Percentiles rank a stretch among this genome's conserved stretches.
Evolutionary conservation across 805 yeast genomes (phyloP).

Genomic region (Debaryomyces hansenii): DNA sequence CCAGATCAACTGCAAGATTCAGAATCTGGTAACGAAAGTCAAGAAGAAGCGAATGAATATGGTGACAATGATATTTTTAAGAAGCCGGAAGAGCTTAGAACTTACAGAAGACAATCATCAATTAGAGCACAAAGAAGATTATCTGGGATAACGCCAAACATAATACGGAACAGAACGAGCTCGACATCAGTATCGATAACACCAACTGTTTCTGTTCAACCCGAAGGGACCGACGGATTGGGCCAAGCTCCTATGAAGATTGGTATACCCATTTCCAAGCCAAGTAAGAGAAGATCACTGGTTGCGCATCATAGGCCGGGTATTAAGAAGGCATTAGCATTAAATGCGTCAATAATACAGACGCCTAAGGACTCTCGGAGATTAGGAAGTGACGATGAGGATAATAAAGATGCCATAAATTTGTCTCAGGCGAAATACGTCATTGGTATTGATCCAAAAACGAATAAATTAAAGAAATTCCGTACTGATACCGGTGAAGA

Average conservation of each 20-base stretch:
- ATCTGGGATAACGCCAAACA: slow-evolving; percentile 31
- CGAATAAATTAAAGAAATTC: slow-evolving; percentile 29
- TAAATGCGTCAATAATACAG: slow-evolving; percentile 4
- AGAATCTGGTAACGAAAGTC: slow-evolving; percentile 18
- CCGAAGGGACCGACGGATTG: slow-evolving; percentile 10
- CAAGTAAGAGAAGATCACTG: slow-evolving; percentile 29
- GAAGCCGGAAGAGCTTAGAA: slow-evolving; percentile 16
- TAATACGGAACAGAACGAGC: slow-evolving; percentile 25
- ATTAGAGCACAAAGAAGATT: slow-evolving; percentile 32
- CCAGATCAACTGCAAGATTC: slow-evolving; percentile 8
- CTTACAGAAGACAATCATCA: slow-evolving; percentile 28
- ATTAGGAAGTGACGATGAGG: background rate
- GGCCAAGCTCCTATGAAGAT: slow-evolving; percentile 29
- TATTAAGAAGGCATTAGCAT: slow-evolving; percentile 8
- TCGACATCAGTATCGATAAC: slow-evolving; percentile 23
- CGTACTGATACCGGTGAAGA: slow-evolving; percentile 11
- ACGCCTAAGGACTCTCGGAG: slow-evolving; percentile 1
- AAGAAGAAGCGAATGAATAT: slow-evolving; percentile 16
- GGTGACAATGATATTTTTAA: slow-evolving; percentile 29
- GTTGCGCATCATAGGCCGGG: slow-evolving; percentile 13
- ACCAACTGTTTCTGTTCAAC: slow-evolving; percentile 10
- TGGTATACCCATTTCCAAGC: slow-evolving; percentile 36
- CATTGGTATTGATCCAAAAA: slow-evolving; percentile 32
- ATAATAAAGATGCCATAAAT: background rate
- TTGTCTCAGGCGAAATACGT: slow-evolving; percentile 17